phyloP scores from a whole-genome alignment of 208 protist species.

The Trypanosoma grayi region DNA sequence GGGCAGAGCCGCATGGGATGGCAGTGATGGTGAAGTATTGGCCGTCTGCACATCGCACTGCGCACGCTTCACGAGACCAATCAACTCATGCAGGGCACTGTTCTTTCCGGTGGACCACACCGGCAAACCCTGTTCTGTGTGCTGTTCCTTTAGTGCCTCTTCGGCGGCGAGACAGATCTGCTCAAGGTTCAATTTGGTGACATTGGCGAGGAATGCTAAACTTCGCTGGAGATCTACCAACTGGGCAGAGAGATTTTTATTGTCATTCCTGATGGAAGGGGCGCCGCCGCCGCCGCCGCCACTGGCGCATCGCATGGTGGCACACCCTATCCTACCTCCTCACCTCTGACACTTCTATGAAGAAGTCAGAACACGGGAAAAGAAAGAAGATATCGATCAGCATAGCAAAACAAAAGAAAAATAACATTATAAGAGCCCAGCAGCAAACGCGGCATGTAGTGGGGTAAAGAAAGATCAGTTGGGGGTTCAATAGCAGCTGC shows the following conservation, averaged over 20 bases:
- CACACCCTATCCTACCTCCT: not conserved
- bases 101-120: not conserved
- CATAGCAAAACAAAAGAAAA: too few relatives aligned
- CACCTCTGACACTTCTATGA: not conserved
- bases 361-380: conserved; percentile 11
- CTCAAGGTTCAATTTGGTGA: conserved; percentile 4
- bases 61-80: not conserved
- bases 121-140: not conserved
- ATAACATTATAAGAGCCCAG: too few relatives aligned
- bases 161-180: conserved; percentile 9
- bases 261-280: not conserved
- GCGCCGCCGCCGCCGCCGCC: not conserved
- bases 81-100: not conserved
- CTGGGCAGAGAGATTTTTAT: not conserved
- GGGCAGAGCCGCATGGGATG: not conserved
- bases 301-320: not conserved
- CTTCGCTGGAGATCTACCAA: conserved; percentile 7
- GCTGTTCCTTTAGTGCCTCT: not conserved
- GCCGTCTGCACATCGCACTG: conserved; percentile 13
- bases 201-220: not conserved
- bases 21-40: not conserved
- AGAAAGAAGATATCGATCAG: conserved; percentile 1
- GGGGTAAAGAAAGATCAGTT: too few relatives aligned
- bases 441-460: too few relatives aligned
- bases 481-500: too few relatives aligned